Conservation (phyloP, 495 filamentous ascomycete species). For the Extremus antarcticus region DNA sequence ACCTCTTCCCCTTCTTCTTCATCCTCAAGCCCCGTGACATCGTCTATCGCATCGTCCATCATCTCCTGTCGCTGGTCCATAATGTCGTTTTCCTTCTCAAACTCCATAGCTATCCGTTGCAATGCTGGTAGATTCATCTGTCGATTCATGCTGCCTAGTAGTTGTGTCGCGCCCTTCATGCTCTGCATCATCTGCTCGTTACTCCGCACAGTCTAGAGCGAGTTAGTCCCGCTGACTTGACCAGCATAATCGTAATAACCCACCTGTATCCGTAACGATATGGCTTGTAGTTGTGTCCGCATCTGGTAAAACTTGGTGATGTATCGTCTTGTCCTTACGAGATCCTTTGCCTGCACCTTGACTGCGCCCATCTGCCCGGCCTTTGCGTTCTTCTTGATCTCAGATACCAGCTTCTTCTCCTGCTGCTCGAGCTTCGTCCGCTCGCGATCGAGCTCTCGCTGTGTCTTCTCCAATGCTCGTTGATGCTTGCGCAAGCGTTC, state of each 20-base stretch:
- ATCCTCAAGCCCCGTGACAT: slow-evolving; percentile 85
- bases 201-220: slow-evolving; percentile 73
- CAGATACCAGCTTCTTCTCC: slow-evolving; percentile 88
- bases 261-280: slow-evolving; percentile 89
- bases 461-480: slow-evolving; percentile 89
- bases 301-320: slow-evolving; percentile 98
- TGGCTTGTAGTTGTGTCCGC: slow-evolving; percentile 92
- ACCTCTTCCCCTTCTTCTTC: slow-evolving; percentile 90
- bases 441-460: slow-evolving; percentile 89
- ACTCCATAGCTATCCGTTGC: slow-evolving; percentile 97
- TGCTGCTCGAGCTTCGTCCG: slow-evolving; percentile 92
- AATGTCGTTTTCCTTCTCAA: slow-evolving; percentile 95
- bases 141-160: slow-evolving; percentile 90
- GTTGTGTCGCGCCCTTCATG: slow-evolving; percentile 92
- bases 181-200: slow-evolving; percentile 99
- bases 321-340: slow-evolving; percentile 88
- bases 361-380: slow-evolving; percentile 93
- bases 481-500: slow-evolving; percentile 96
- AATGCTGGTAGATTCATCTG: slow-evolving; percentile 94
- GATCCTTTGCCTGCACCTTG: slow-evolving; percentile 94
- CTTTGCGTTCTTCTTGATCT: slow-evolving; percentile 96
- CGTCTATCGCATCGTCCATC: slow-evolving; percentile 99
- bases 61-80: slow-evolving; percentile 99
- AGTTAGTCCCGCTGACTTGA: neutral
- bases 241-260: slow-evolving; percentile 12